Evolutionary conservation across 164 flowering plant genomes (phyloP), one percentile per base, ranked within the genome.

Genomic region (Nymphaea colorata): DNA sequence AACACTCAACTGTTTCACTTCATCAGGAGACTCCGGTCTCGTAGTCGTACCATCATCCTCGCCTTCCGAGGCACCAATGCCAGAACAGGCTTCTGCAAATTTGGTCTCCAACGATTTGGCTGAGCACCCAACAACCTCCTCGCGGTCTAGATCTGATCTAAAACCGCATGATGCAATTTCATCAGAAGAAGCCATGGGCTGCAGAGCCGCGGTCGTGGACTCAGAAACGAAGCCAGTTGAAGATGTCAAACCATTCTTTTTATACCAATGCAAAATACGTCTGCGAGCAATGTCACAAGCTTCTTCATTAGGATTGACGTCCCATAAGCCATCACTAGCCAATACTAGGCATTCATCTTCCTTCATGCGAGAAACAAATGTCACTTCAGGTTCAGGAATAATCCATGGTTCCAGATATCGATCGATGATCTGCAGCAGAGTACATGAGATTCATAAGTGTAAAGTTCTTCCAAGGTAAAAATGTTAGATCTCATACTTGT

Each of bases 271-370:
- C 25, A 86, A 81, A 57, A 91, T 84, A 36, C 94, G 74, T 71
- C 74, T 82, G 68, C 94, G 81, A 41, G 98, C 94, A 62, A 84
- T 77, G 43, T 86, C 90, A 62, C 96, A 88, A 14, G 68, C 96
- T 71, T 91, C 98, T 70, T 91, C 89, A 43, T 87, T 88, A 10
- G 92, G 71, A 85, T 89, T 81, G 10, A 88, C 98, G 67, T 89
- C 98, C 98, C 98, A 91, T 60, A 89, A 64, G 41, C 98, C 98
- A 66, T 91, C 92, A 61, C 93, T 91, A 17, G 95, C 97, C 57
- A 89, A 77, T 71, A 91, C 70, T n/a, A 91, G 87, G 76, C 91
- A 87, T 66, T 89, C 94, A 64, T 91, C 96, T 66, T 89, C 98
- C 76, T 77, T 88, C 17, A 77, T 81, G 55, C 98, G 78, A 4